Percentiles rank a stretch among this genome's conserved stretches.
phyloP scores from a whole-genome alignment of 345 rosid species.

The Salix dunnii region DNA sequence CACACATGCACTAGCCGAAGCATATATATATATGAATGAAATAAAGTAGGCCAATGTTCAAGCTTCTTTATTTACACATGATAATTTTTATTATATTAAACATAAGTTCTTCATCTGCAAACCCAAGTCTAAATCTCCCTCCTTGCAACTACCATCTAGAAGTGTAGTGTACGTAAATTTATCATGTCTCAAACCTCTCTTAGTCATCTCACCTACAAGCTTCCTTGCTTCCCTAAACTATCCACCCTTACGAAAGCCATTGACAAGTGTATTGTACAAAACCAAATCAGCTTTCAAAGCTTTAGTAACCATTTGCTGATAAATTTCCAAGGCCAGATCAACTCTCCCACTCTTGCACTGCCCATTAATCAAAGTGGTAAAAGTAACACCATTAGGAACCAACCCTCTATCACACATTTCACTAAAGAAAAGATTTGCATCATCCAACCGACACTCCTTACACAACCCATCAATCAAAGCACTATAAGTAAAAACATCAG shows the following conservation, averaged over 20 bases:
- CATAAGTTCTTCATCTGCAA: constrained; percentile 39
- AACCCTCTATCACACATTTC: constrained; percentile 58
- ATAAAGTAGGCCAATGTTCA: no score
- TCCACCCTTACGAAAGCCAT: constrained; percentile 61
- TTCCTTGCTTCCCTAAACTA: constrained; percentile 51
- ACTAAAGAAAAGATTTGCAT: constrained; percentile 47
- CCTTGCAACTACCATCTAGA: constrained; percentile 73
- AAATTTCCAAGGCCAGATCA: constrained; percentile 49
- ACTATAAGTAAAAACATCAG: constrained; percentile 70
- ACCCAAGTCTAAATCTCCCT: constrained; percentile 60
- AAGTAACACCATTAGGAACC: constrained; percentile 55
- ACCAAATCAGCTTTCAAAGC: constrained; percentile 60
- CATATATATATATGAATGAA: no score
- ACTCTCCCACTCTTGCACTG: constrained; percentile 61
- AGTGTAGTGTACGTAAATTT: constrained; percentile 68
- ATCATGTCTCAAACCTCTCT: constrained; percentile 55
- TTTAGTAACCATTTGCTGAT: constrained; percentile 43
- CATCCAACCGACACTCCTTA: constrained; percentile 47
- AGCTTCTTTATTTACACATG: no score
- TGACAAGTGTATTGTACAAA: constrained; percentile 55
- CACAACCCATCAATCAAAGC: constrained; percentile 65
- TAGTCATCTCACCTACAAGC: constrained; percentile 52
- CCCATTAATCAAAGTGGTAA: constrained; percentile 64
- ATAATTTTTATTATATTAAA: no score
- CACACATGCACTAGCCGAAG: no score